Evolutionary conservation across 2,329 filamentous ascomycete genomes (phyloP).

Genomic region (Paramyrothecium roridum): DNA sequence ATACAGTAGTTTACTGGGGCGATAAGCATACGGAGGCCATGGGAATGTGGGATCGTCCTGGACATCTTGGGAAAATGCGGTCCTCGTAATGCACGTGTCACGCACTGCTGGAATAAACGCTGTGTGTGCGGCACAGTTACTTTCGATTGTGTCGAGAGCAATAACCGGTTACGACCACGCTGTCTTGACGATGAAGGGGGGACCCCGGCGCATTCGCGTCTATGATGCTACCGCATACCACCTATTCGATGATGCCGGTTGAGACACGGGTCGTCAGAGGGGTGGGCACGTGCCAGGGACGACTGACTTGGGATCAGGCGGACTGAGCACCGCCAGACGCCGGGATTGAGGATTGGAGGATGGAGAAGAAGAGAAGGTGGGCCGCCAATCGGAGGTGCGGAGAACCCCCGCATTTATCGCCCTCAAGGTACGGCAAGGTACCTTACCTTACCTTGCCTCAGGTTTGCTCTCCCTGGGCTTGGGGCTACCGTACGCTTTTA

Average conservation of each 20-base stretch:
- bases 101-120: too few species aligned
- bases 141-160: too few species aligned
- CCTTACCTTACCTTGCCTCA: too few species aligned
- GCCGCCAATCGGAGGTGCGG: neutral
- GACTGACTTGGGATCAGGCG: neutral
- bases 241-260: neutral
- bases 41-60: neutral
- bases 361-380: neutral
- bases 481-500: too few species aligned
- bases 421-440: neutral
- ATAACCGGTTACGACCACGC: too few species aligned
- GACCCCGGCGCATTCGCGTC: neutral
- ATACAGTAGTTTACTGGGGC: neutral
- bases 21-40: neutral
- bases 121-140: too few species aligned
- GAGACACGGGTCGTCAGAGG: neutral
- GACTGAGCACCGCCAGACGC: neutral
- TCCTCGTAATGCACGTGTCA: too few species aligned
- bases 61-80: neutral
- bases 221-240: neutral
- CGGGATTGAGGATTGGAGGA: neutral
- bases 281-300: slow-evolving; percentile 1
- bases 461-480: too few species aligned
- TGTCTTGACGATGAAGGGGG: too few species aligned
- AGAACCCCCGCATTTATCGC: neutral